phyloP scores from a whole-genome alignment of 257 asterid species.

The Capsicum rhomboideum region DNA sequence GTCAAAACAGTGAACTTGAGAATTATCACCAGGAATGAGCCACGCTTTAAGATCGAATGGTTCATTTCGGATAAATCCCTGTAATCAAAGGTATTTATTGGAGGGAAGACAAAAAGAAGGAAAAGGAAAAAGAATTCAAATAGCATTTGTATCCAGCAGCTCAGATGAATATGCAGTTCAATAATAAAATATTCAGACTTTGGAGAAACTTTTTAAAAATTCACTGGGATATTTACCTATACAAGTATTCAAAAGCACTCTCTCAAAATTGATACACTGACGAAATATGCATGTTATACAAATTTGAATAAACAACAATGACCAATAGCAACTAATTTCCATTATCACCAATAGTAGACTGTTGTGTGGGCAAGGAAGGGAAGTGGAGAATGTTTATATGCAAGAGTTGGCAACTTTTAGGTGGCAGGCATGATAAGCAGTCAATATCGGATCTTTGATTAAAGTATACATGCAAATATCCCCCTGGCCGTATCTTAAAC shows the following conservation, averaged over 20 bases:
- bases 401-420: neutral
- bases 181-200: neutral
- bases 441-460: neutral
- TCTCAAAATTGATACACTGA: neutral
- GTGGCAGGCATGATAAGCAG: neutral
- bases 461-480: neutral
- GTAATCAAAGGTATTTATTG: slow-evolving; percentile 12
- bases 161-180: slow-evolving; percentile 14
- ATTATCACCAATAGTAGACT: neutral
- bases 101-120: neutral
- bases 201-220: neutral
- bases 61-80: slow-evolving; percentile 77
- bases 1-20: slow-evolving; percentile 12
- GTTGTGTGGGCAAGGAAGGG: neutral
- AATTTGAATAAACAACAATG: neutral
- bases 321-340: neutral
- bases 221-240: neutral
- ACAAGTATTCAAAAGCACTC: neutral
- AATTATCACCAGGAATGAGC: slow-evolving; percentile 55
- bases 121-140: neutral
- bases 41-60: slow-evolving; percentile 70
- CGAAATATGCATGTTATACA: neutral
- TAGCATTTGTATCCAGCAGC: slow-evolving; percentile 3
- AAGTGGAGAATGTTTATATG: neutral
- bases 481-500: neutral